Evolutionary conservation across 305 asterid genomes (phyloP).

Genomic region (Fraxinus albicans): DNA sequence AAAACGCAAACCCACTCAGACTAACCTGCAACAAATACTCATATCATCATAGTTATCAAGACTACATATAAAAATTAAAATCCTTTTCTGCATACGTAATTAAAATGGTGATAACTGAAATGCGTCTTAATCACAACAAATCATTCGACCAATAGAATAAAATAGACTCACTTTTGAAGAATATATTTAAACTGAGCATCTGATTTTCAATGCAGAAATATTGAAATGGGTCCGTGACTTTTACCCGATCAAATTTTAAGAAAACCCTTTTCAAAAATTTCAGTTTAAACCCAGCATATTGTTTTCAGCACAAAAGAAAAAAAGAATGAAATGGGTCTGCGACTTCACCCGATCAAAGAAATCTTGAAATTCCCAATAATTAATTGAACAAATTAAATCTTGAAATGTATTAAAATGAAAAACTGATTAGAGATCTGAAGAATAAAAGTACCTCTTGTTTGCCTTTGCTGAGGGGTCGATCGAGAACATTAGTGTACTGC

Average conservation of each 20-base stretch:
- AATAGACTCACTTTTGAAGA: neutral
- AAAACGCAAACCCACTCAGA: conserved; percentile 80
- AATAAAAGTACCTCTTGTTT: conserved; percentile 71
- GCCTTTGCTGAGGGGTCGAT: conserved; percentile 87
- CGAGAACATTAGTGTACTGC: conserved; percentile 81
- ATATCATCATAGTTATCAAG: neutral
- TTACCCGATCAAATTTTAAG: neutral
- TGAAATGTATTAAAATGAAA: conserved; percentile 3
- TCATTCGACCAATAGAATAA: neutral
- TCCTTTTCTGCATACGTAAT: neutral
- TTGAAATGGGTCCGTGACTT: neutral
- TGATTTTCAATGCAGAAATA: conserved; percentile 5
- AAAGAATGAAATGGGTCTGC: neutral
- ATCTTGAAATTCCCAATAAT: conserved; percentile 1
- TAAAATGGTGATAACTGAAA: neutral
- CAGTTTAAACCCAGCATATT: neutral
- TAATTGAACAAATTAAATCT: neutral
- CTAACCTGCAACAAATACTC: conserved; percentile 55
- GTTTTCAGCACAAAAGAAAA: neutral
- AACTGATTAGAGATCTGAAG: conserved; percentile 25
- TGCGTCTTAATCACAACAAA: neutral
- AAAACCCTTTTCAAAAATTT: neutral
- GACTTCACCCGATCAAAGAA: neutral
- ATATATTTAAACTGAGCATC: neutral
- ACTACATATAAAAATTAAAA: neutral